phyloP scores from a whole-genome alignment of 2,329 filamentous ascomycete genomes.

The Phialophora expanda region DNA sequence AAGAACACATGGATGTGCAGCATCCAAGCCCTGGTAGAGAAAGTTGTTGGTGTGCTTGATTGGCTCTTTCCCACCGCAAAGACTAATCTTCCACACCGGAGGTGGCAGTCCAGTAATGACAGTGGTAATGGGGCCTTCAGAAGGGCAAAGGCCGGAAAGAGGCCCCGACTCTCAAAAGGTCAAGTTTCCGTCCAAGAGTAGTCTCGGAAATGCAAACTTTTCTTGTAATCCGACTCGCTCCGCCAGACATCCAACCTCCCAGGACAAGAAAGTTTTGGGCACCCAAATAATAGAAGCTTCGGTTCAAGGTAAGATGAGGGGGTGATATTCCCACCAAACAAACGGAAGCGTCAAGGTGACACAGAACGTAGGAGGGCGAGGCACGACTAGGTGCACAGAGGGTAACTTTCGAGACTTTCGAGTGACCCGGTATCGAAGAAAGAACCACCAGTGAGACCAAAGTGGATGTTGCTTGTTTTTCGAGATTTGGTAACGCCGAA shows the following conservation, averaged over 20 bases:
- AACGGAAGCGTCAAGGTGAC: conserved; percentile 18
- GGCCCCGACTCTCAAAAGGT: neutral
- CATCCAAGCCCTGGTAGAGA: neutral
- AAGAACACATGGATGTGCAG: conserved; percentile 1
- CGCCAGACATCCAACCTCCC: conserved; percentile 3
- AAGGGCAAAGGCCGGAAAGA: conserved; percentile 6
- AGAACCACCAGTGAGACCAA: neutral
- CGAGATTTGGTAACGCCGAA: neutral
- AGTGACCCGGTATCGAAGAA: conserved; percentile 13
- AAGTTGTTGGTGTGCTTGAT: neutral
- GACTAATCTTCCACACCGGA: conserved; percentile 9
- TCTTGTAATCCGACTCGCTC: neutral
- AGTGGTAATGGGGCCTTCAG: conserved; percentile 11
- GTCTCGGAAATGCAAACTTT: neutral
- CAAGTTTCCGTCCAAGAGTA: neutral
- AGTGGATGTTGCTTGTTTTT: neutral
- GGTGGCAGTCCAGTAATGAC: conserved; percentile 21
- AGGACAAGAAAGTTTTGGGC: neutral
- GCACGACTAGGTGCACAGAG: conserved; percentile 6
- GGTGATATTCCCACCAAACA: conserved; percentile 5
- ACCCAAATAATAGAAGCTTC: conserved; percentile 7
- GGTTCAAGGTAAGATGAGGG: neutral
- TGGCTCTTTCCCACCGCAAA: conserved; percentile 15
- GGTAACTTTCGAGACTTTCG: neutral
- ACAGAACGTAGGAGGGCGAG: conserved; percentile 18